Percentiles rank a stretch among this genome's conserved stretches.
Evolutionary conservation across 345 rosid species (phyloP).

Genomic region (Gossypium stocksii): DNA sequence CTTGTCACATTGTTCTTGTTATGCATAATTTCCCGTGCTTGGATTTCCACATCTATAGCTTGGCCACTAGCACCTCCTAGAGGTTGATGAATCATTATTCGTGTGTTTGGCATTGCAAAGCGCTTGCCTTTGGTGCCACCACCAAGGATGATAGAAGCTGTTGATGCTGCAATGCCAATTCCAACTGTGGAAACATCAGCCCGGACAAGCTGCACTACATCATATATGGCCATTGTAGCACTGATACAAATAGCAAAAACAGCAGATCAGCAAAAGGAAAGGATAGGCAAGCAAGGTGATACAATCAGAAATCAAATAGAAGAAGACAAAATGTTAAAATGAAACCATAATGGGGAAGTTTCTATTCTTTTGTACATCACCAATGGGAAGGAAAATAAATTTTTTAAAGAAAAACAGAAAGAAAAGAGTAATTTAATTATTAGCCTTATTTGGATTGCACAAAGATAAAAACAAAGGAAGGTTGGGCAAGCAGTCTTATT

Average conservation of each 20-base stretch:
- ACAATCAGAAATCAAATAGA: neutral
- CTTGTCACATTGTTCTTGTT: slow-evolving; percentile 66
- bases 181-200: slow-evolving; percentile 89
- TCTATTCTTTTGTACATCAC: neutral
- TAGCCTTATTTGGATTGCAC: neutral
- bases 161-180: slow-evolving; percentile 84
- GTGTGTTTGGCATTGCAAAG: slow-evolving; percentile 87
- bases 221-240: slow-evolving; percentile 94
- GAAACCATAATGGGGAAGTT: neutral
- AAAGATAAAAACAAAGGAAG: neutral
- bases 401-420: neutral
- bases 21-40: slow-evolving; percentile 85
- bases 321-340: neutral
- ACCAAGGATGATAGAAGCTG: slow-evolving; percentile 88
- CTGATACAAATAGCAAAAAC: slow-evolving; percentile 34
- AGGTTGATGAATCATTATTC: slow-evolving; percentile 95
- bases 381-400: neutral
- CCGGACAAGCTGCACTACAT: slow-evolving; percentile 81
- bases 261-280: slow-evolving; percentile 6
- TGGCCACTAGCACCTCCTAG: slow-evolving; percentile 92
- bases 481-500: neutral
- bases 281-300: neutral
- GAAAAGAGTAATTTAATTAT: neutral
- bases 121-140: slow-evolving; percentile 97
- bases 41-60: slow-evolving; percentile 78